phyloP scores from a whole-genome alignment of 352 stramenopile genomes.

The Phytophthora chlamydospora region DNA sequence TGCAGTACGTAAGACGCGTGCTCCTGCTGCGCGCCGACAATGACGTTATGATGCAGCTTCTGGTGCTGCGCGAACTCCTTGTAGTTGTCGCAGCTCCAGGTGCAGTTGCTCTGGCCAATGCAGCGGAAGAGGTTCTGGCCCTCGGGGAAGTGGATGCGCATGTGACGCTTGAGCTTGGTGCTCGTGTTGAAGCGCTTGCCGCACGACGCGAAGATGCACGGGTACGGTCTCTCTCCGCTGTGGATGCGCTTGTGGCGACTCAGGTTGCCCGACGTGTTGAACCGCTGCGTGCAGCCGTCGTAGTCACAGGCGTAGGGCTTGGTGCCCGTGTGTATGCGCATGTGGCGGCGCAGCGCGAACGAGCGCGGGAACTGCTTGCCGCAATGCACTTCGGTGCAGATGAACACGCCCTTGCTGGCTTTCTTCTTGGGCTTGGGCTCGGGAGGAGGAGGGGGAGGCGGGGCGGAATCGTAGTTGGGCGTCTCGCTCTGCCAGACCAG shows the following conservation, averaged over 20 bases:
- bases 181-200: conserved; percentile 89
- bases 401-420: conserved; percentile 62
- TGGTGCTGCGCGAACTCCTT: conserved; percentile 84
- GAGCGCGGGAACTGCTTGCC: conserved; percentile 86
- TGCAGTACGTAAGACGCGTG: conserved; percentile 8
- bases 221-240: conserved; percentile 82
- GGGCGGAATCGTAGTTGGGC: background rate
- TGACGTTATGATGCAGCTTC: conserved; percentile 76
- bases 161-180: conserved; percentile 90
- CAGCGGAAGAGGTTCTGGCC: conserved; percentile 79
- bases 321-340: conserved; percentile 85
- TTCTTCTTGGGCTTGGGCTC: conserved; percentile 48
- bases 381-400: conserved; percentile 79
- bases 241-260: conserved; percentile 90
- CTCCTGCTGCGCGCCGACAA: conserved; percentile 55
- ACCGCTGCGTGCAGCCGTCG: conserved; percentile 74
- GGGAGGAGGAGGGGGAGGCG: background rate
- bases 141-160: conserved; percentile 87
- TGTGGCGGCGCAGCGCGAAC: conserved; percentile 83
- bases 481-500: conserved; percentile 25
- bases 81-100: conserved; percentile 83
- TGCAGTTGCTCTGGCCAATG: conserved; percentile 50
- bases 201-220: conserved; percentile 77
- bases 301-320: conserved; percentile 86
- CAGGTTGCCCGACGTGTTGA: conserved; percentile 90